Conservation (phyloP, 106 monocot species). For the Cymbidium sinense region DNA sequence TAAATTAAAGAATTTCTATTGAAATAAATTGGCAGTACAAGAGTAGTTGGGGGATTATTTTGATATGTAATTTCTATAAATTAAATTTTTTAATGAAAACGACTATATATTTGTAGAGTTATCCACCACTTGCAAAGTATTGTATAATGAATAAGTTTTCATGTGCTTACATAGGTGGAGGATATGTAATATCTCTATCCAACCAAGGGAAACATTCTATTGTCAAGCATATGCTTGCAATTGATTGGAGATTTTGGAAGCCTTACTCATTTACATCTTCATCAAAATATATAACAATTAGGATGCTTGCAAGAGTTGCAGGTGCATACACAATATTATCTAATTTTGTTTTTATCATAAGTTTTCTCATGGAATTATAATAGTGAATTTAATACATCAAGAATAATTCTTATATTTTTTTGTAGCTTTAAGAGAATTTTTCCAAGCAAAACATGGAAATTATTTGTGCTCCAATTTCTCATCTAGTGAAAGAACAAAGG, state of each 20-base stretch:
- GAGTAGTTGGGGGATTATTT: too few relatives aligned
- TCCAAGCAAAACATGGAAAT: constrained; percentile 56
- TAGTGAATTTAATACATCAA: background rate
- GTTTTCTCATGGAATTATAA: background rate
- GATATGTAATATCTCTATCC: constrained; percentile 89
- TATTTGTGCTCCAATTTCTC: constrained; percentile 40
- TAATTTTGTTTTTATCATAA: background rate
- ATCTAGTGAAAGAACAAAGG: constrained; percentile 47
- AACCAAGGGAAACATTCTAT: constrained; percentile 91
- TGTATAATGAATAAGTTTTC: background rate
- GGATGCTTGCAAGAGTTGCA: constrained; percentile 90
- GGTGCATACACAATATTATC: constrained; percentile 26
- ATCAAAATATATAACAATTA: constrained; percentile 67
- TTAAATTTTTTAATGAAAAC: background rate
- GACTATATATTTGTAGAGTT: background rate
- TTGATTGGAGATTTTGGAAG: constrained; percentile 97
- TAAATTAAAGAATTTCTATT: too few relatives aligned
- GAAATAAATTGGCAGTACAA: too few relatives aligned
- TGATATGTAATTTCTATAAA: background rate
- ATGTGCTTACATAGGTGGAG: constrained; percentile 63
- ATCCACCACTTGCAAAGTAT: background rate
- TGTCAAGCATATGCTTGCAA: constrained; percentile 98
- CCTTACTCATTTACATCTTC: constrained; percentile 78
- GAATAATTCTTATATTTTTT: background rate
- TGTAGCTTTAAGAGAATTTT: constrained; percentile 89